A percentile compares a stretch with the other conserved stretches of the same genome.
Conservation (phyloP, 2,329 filamentous ascomycete species). For the Colletotrichum chrysophilum region DNA sequence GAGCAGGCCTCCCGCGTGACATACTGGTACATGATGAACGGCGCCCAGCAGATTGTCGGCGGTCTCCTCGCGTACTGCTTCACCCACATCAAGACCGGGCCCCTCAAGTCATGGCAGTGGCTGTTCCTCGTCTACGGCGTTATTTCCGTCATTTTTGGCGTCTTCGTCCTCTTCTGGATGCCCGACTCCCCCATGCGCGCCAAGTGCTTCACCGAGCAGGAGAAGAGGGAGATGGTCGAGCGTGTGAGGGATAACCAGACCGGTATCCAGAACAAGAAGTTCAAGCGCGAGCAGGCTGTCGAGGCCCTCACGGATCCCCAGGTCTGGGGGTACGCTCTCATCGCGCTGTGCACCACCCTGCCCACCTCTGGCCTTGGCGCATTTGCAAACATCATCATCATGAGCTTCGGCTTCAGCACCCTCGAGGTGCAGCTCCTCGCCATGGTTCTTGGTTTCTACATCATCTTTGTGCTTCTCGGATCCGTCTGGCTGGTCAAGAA, state of each 20-base stretch:
- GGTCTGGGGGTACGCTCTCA: constrained; percentile 67
- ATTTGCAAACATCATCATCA: constrained; percentile 78
- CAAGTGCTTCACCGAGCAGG: constrained; percentile 70
- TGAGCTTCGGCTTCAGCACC: constrained; percentile 66
- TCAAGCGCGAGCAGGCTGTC: constrained; percentile 50
- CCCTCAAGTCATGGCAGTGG: constrained; percentile 70
- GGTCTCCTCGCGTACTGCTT: constrained; percentile 73
- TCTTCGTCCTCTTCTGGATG: constrained; percentile 68
- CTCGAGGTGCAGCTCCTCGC: constrained; percentile 75
- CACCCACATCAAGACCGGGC: constrained; percentile 54
- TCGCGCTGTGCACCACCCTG: constrained; percentile 74
- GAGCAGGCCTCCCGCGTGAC: constrained; percentile 72
- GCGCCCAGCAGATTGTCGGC: constrained; percentile 74
- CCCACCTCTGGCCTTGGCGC: constrained; percentile 76
- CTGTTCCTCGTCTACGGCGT: constrained; percentile 72
- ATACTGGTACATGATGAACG: constrained; percentile 83
- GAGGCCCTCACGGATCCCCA: constrained; percentile 69
- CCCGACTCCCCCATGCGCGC: constrained; percentile 75
- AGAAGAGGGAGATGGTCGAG: constrained; percentile 69
- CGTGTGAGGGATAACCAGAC: constrained; percentile 66
- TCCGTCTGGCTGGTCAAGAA: constrained; percentile 73
- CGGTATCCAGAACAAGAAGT: constrained; percentile 60
- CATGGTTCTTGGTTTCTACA: constrained; percentile 78
- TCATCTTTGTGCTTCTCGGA: constrained; percentile 71
- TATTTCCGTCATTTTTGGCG: constrained; percentile 67